Conservation (phyloP, 768 basidiomycete genomes). For the Kwoniella dejecticola region DNA sequence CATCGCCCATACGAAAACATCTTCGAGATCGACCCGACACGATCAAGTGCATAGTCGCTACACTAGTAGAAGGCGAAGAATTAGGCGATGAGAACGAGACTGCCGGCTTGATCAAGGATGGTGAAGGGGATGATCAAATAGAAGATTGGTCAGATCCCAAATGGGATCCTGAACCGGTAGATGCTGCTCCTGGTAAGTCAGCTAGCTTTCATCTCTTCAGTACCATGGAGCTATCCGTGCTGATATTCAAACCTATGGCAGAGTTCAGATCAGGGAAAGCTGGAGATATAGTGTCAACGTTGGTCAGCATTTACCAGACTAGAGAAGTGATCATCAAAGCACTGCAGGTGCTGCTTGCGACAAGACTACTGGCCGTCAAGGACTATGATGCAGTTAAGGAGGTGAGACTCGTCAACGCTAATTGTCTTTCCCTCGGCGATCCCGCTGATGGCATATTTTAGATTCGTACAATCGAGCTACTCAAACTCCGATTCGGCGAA, state of each 20-base stretch:
- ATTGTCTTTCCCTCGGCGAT: neutral
- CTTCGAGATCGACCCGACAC: constrained; percentile 82
- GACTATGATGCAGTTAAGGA: constrained; percentile 78
- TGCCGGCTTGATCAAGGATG: constrained; percentile 57
- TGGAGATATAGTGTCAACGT: constrained; percentile 90
- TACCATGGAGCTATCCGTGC: too few species aligned
- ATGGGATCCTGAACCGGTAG: constrained; percentile 95
- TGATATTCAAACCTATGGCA: too few species aligned
- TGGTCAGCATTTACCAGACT: constrained; percentile 96
- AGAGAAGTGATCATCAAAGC: constrained; percentile 96
- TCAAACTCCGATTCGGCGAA: constrained; percentile 96
- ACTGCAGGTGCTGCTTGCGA: constrained; percentile 85
- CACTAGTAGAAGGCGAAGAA: constrained; percentile 82
- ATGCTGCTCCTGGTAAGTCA: constrained; percentile 83
- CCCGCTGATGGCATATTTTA: constrained; percentile 52
- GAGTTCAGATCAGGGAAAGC: constrained; percentile 90
- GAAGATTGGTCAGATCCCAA: constrained; percentile 89
- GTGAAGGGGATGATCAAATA: constrained; percentile 54
- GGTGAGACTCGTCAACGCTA: constrained; percentile 52
- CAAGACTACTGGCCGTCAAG: constrained; percentile 74
- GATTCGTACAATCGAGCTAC: constrained; percentile 88
- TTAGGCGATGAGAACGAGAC: constrained; percentile 78
- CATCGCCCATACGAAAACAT: constrained; percentile 87
- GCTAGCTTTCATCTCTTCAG: neutral
- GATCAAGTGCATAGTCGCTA: constrained; percentile 87